Conservation (phyloP, 208 protist species). For the Trichomonas vaginalis region DNA sequence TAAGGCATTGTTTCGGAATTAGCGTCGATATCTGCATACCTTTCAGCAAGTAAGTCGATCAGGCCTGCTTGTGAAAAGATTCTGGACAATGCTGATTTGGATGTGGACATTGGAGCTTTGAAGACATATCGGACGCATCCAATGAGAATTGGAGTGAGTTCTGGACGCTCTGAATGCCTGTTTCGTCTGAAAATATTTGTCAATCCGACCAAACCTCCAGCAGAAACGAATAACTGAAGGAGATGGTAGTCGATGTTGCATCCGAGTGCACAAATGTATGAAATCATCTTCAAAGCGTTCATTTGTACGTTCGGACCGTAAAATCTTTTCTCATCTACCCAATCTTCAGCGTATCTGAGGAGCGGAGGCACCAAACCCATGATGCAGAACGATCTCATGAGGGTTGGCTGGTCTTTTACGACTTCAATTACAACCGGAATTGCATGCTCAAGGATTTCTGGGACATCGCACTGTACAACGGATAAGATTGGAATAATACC, state of each 20-base stretch:
- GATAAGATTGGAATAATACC: background rate
- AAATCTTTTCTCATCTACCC: background rate
- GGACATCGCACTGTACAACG: background rate
- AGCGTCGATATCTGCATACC: background rate
- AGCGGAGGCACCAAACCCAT: background rate
- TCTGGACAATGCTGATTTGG: background rate
- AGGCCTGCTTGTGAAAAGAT: background rate
- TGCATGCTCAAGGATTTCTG: background rate
- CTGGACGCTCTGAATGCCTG: background rate
- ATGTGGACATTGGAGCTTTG: background rate
- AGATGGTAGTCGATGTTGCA: background rate
- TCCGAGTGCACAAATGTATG: background rate
- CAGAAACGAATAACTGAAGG: background rate
- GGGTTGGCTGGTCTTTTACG: background rate
- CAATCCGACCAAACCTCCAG: background rate
- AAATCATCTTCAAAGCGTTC: background rate
- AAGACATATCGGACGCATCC: background rate
- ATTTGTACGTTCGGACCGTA: background rate
- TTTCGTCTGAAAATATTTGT: background rate
- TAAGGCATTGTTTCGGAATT: background rate
- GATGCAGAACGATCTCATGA: background rate
- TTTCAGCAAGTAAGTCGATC: background rate
- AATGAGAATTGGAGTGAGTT: background rate
- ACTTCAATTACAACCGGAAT: background rate
- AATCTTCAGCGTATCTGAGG: background rate